Conservation (phyloP, 176 grass and related monocot species). For the Triticum turgidum region DNA sequence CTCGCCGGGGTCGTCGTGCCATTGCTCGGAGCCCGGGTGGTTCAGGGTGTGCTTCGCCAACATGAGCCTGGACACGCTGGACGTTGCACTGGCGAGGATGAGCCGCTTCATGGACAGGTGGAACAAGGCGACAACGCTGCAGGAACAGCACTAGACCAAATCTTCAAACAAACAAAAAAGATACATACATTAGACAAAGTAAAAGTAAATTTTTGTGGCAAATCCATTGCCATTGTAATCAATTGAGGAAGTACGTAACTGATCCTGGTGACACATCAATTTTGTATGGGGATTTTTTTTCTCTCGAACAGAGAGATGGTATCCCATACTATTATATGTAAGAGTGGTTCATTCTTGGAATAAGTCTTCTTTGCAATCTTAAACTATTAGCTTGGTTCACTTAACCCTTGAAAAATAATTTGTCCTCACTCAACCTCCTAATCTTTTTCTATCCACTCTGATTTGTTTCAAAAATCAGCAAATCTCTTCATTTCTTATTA, state of each 20-base stretch:
- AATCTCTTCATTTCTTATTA: background rate
- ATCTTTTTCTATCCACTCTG: background rate
- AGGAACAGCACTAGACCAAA: slow-evolving; percentile 2
- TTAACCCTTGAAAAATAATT: background rate
- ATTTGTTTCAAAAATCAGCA: background rate
- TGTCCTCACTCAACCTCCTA: background rate
- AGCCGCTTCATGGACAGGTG: slow-evolving; percentile 59
- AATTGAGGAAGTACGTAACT: background rate
- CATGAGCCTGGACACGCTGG: slow-evolving; percentile 72
- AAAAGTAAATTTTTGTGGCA: background rate
- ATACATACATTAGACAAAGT: background rate
- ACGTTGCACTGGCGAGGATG: slow-evolving; percentile 68
- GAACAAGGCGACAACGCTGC: slow-evolving; percentile 24
- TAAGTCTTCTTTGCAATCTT: background rate
- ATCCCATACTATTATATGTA: background rate
- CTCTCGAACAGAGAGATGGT: slow-evolving; percentile 15
- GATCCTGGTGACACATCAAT: slow-evolving; percentile 16
- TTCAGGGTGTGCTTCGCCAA: slow-evolving; percentile 97
- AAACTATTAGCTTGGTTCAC: background rate
- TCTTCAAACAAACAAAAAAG: background rate
- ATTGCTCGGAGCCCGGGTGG: slow-evolving; percentile 81
- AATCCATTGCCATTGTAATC: background rate
- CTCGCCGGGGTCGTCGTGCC: slow-evolving; percentile 87
- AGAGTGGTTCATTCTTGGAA: background rate
- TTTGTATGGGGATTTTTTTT: slow-evolving; percentile 14